These are phyloP conservation scores for Plasmodium berghei DNA, from an alignment of 169 alveolate species.

Conservation along the genomic window DNA sequence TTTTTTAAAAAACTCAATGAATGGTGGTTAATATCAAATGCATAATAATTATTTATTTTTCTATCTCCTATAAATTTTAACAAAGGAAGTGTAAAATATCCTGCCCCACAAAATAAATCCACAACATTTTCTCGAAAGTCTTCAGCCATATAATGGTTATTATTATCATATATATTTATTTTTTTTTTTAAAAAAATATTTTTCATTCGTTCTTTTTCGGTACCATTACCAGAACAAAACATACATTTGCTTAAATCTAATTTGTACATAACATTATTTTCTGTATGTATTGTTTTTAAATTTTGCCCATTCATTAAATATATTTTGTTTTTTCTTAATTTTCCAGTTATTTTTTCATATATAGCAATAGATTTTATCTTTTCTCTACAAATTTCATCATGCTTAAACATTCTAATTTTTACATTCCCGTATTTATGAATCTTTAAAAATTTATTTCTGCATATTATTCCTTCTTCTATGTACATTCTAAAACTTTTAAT, in stretches of 20 bases:
- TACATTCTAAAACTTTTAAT: no score
- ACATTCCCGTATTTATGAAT: no score
- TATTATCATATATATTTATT: constrained; percentile 55
- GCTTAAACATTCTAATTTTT: no score
- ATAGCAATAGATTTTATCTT: constrained; percentile 70
- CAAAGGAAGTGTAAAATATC: constrained; percentile 84
- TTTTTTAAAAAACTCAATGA: constrained; percentile 56
- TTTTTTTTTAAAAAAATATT: neutral
- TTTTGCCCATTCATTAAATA: constrained; percentile 64
- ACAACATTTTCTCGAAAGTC: constrained; percentile 79
- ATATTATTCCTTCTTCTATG: no score
- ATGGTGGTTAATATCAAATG: constrained; percentile 80
- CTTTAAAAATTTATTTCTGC: no score
- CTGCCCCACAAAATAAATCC: constrained; percentile 87
- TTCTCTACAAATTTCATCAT: neutral
- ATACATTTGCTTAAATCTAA: constrained; percentile 79
- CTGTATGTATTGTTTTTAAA: constrained; percentile 56
- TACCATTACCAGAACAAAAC: constrained; percentile 85
- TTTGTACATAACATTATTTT: constrained; percentile 78
- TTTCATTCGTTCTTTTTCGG: constrained; percentile 77
- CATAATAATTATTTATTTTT: constrained; percentile 64
- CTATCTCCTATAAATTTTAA: constrained; percentile 67
- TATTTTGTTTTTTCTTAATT: constrained; percentile 42
- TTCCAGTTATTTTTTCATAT: constrained; percentile 74
- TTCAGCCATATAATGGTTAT: neutral